A percentile compares a stretch with the other conserved stretches of the same genome.
These are phyloP conservation scores for Sugiyamaella chiloensis DNA, from an alignment of 805 yeast species.

Conservation along the genomic window DNA sequence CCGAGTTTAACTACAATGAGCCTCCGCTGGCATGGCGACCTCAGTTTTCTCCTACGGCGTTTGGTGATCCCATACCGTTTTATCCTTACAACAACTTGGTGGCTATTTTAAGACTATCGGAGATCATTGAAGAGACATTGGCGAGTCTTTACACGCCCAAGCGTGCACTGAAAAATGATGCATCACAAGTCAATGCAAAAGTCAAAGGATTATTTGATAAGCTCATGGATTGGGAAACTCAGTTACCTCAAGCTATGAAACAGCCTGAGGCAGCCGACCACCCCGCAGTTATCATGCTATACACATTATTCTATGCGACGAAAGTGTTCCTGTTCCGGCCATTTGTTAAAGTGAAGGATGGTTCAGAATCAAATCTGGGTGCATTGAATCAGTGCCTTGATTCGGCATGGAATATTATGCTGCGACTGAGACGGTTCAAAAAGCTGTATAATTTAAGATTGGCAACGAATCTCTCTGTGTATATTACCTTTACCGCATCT, in stretches of 20 bases:
- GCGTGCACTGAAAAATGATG: conserved; percentile 10
- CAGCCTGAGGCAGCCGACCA: conserved; percentile 9
- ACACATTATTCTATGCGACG: conserved; percentile 17
- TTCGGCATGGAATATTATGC: conserved; percentile 12
- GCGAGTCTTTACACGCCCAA: conserved; percentile 16
- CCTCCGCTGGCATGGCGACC: conserved; percentile 20
- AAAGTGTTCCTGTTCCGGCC: conserved; percentile 19
- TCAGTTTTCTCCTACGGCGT: conserved; percentile 8
- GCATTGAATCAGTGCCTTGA: conserved; percentile 14
- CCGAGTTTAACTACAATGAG: conserved; percentile 15
- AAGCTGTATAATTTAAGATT: conserved; percentile 17
- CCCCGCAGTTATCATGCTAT: conserved; percentile 19
- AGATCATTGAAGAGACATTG: conserved; percentile 18
- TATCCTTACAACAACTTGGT: conserved; percentile 21
- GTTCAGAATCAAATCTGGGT: conserved; percentile 1
- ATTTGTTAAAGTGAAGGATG: conserved; percentile 14
- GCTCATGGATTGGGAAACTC: conserved; percentile 16
- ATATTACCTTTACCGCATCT: conserved; percentile 22
- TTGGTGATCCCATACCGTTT: conserved; percentile 10
- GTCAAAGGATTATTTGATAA: conserved; percentile 13
- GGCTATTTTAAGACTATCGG: conserved; percentile 19
- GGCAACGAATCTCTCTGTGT: conserved; percentile 20
- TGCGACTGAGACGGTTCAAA: conserved; percentile 14
- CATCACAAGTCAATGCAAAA: conserved; percentile 3
- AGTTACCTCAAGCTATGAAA: conserved; percentile 13